Evolutionary conservation across 192 early-diverging fungal species (phyloP).

Genomic region (Podila minutissima): DNA sequence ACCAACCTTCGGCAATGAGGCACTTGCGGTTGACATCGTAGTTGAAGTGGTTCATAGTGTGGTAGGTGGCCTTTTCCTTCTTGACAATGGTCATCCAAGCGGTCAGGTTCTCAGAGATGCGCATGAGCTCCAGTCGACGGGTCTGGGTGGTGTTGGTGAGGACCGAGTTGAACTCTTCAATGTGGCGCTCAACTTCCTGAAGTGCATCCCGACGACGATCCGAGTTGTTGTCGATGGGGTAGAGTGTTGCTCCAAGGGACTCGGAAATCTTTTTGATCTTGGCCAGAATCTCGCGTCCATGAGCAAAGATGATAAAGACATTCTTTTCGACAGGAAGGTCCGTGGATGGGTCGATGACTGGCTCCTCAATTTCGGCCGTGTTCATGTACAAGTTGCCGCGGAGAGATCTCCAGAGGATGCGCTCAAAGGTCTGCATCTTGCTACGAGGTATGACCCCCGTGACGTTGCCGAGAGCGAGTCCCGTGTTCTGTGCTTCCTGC

Average conservation of each 20-base stretch:
- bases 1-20: conserved; percentile 99
- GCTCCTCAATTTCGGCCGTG: conserved; percentile 94
- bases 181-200: conserved; percentile 80
- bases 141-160: conserved; percentile 88
- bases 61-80: conserved; percentile 98
- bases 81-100: conserved; percentile 91
- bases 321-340: conserved; percentile 94
- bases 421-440: conserved; percentile 90
- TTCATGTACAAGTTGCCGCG: conserved; percentile 98
- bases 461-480: conserved; percentile 83
- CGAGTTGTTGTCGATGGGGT: conserved; percentile 83
- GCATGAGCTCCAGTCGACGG: conserved; percentile 83
- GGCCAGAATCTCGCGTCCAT: conserved; percentile 88
- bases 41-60: conserved; percentile 96
- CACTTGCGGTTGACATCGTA: conserved; percentile 94
- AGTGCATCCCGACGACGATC: conserved; percentile 90
- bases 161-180: conserved; percentile 91
- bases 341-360: conserved; percentile 88
- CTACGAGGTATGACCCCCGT: conserved; percentile 92
- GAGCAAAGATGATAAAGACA: conserved; percentile 98
- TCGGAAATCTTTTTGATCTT: conserved; percentile 96
- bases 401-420: conserved; percentile 96
- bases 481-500: conserved; percentile 30
- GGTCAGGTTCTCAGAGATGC: conserved; percentile 87
- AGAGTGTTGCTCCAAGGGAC: conserved; percentile 94